Conservation (phyloP, 1,284 basidiomycete species). For the Abortiporus biennis region DNA sequence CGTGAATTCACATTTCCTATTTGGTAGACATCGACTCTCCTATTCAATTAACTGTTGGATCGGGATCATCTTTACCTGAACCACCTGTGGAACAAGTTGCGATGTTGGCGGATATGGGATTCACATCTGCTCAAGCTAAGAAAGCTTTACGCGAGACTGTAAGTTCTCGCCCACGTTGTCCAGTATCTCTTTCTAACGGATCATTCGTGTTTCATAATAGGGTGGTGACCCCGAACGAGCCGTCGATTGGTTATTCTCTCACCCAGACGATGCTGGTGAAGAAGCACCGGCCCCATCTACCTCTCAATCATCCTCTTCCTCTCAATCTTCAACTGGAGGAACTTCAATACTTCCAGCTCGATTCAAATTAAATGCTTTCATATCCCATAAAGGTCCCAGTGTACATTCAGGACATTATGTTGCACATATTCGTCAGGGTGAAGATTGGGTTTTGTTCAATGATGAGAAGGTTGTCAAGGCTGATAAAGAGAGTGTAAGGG, state of each 20-base stretch:
- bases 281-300: slow-evolving; percentile 21
- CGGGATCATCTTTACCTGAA: slow-evolving; percentile 34
- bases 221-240: slow-evolving; percentile 77
- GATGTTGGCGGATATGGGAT: slow-evolving; percentile 91
- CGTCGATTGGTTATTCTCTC: slow-evolving; percentile 96
- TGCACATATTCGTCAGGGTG: slow-evolving; percentile 58
- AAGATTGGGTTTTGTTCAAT: slow-evolving; percentile 82
- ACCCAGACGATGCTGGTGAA: slow-evolving; percentile 84
- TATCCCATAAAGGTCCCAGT: slow-evolving; percentile 95
- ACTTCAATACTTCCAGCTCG: slow-evolving; percentile 63
- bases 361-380: slow-evolving; percentile 86
- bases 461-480: slow-evolving; percentile 94
- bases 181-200: slow-evolving; percentile 3
- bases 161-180: slow-evolving; percentile 21
- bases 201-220: slow-evolving; percentile 30
- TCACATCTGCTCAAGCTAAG: slow-evolving; percentile 75
- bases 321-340: slow-evolving; percentile 31
- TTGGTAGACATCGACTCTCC: slow-evolving; percentile 83
- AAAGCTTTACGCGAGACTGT: slow-evolving; percentile 91
- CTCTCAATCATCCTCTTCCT: slow-evolving; percentile 17
- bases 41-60: slow-evolving; percentile 34
- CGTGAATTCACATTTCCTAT: background rate
- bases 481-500: slow-evolving; percentile 65
- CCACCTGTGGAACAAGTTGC: slow-evolving; percentile 63
- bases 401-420: slow-evolving; percentile 96